Evolutionary conservation across 495 filamentous ascomycete species (phyloP).

Genomic region (Talaromyces proteolyticus): DNA sequence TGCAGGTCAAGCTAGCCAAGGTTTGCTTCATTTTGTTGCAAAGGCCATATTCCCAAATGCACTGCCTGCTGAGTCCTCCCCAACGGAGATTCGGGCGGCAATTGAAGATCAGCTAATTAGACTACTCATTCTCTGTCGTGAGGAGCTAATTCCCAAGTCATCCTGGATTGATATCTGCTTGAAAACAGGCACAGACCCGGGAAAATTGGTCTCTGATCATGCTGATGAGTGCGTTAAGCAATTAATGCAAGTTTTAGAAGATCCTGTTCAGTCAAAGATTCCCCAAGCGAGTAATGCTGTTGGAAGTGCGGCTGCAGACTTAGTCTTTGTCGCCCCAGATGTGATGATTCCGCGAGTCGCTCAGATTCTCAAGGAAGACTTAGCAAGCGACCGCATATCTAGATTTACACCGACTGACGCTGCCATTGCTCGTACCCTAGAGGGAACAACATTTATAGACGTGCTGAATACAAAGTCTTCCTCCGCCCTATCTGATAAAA

Average conservation of each 20-base stretch:
- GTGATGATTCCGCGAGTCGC: slow-evolving; percentile 71
- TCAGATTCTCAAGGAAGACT: slow-evolving; percentile 60
- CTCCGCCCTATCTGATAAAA: slow-evolving; percentile 65
- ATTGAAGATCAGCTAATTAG: slow-evolving; percentile 59
- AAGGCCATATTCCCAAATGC: slow-evolving; percentile 60
- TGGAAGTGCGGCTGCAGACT: slow-evolving; percentile 73
- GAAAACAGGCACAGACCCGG: slow-evolving; percentile 73
- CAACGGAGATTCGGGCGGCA: slow-evolving; percentile 26
- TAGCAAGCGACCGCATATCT: slow-evolving; percentile 59
- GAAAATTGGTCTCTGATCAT: slow-evolving; percentile 55
- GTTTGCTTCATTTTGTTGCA: slow-evolving; percentile 54
- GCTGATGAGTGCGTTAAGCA: slow-evolving; percentile 44
- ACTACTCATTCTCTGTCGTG: slow-evolving; percentile 70
- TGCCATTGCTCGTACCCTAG: slow-evolving; percentile 82
- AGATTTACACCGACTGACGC: slow-evolving; percentile 78
- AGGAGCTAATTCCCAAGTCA: slow-evolving; percentile 66
- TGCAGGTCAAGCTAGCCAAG: slow-evolving; percentile 56
- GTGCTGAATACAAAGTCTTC: slow-evolving; percentile 75
- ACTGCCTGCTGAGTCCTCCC: slow-evolving; percentile 27
- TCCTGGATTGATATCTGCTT: slow-evolving; percentile 89
- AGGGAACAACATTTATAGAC: slow-evolving; percentile 83
- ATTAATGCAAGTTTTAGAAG: slow-evolving; percentile 30
- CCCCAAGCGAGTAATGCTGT: slow-evolving; percentile 58
- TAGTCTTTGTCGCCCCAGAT: slow-evolving; percentile 90
- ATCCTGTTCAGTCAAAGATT: slow-evolving; percentile 34